Evolutionary conservation across 768 basidiomycete species (phyloP).

Genomic region (Xerocomus brunneocitrinus): DNA sequence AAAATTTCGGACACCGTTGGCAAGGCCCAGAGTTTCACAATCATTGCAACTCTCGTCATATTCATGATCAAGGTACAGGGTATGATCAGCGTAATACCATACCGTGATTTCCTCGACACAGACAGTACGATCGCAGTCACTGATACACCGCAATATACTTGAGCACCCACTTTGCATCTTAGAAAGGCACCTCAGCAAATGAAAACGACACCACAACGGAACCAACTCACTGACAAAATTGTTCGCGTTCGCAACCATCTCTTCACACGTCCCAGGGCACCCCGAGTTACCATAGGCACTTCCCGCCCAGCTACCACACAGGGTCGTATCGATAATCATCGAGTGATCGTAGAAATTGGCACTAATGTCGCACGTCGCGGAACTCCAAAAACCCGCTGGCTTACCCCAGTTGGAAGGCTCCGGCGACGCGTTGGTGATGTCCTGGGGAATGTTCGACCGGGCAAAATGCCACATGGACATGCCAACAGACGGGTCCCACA

Average conservation of each 20-base stretch:
- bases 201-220: neutral
- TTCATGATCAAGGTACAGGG: no score
- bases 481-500: conserved; percentile 44
- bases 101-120: neutral
- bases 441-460: conserved; percentile 44
- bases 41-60: neutral
- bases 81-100: neutral
- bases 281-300: conserved; percentile 26
- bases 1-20: neutral
- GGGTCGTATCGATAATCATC: conserved; percentile 39
- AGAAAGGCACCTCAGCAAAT: neutral
- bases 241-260: conserved; percentile 48
- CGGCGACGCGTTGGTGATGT: conserved; percentile 41
- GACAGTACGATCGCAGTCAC: neutral
- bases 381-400: conserved; percentile 49
- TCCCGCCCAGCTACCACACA: conserved; percentile 32
- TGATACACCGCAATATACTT: conserved; percentile 9
- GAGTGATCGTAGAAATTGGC: conserved; percentile 47
- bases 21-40: no score
- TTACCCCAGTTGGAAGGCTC: conserved; percentile 46
- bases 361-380: conserved; percentile 43
- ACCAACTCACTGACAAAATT: conserved; percentile 47
- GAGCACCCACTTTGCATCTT: conserved; percentile 4
- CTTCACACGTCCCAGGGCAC: conserved; percentile 41
- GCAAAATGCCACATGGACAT: conserved; percentile 56